Evolutionary conservation across 1,284 basidiomycete species (phyloP), one percentile per base, ranked within the genome.

Genomic region (Cerrena zonata): DNA sequence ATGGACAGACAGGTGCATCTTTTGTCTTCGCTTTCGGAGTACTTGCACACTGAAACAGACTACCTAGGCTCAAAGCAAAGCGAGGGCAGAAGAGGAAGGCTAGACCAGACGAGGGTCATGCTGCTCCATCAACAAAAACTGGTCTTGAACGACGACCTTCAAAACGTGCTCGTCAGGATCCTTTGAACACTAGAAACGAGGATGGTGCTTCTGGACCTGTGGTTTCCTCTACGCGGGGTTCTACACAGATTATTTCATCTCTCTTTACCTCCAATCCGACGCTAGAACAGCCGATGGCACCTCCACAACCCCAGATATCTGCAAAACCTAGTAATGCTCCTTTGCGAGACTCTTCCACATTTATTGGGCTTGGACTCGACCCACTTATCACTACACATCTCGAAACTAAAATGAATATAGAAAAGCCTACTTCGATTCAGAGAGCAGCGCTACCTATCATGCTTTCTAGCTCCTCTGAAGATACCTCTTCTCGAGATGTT

Each of bases 381-480:
- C 85, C 89, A 1, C 76, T 96, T 26, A 76, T 99, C 25, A 78
- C 85, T 44, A 67, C 86, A 2, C 94, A 97, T 67, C 75, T 99
- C 7, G 73, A 79, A 24, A 75, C 69, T 21, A 96, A 94, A 71
- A 86, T 98, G 83, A 73, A 74, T 38, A 91, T 99, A 44, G 69
- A 76, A 18, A 87, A 86, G 57, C 96, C 96, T 0, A 99, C 95
- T 0, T 85, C 89, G 4, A 94, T 98, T 56, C 95, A 99, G 69
- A 79, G 88, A 54, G 81, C 85, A 7, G 81, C 88, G 1, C 74
- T 99, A 18, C 86, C 91, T 3, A 74, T 83, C 38, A 77, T 97
- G 42, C 73, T 94, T 1, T 70, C 73, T 11, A 62, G 69, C 2
- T 53, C 69, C 2, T 66, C 75, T 0, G 59, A 69, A 43, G 70